phyloP scores from a whole-genome alignment of 176 grass and related monocot species.

The Carex pumila region DNA sequence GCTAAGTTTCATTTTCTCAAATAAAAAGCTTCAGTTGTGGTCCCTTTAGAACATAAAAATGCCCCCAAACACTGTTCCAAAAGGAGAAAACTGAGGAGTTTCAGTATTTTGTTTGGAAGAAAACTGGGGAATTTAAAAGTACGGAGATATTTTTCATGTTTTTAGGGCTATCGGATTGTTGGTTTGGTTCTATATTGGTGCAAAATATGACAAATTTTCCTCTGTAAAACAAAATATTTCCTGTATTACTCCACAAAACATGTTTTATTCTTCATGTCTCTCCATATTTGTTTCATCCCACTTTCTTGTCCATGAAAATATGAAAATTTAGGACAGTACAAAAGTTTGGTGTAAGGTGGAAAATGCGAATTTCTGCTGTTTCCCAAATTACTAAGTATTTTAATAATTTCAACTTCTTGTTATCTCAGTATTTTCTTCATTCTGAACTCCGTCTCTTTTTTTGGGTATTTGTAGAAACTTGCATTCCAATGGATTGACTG shows the following conservation, averaged over 20 bases:
- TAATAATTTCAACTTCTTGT: not conserved
- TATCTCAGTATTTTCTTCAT: not conserved
- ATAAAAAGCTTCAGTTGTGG: not conserved
- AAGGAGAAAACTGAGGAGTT: not conserved
- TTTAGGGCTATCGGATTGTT: not conserved
- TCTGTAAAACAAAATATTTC: not conserved
- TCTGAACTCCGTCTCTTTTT: not conserved
- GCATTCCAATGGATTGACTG: slow-evolving; percentile 74
- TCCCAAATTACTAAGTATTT: not conserved
- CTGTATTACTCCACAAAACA: not conserved
- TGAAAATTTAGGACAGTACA: not conserved
- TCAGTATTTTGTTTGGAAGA: not conserved
- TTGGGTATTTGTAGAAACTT: slow-evolving; percentile 47
- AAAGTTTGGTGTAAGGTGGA: not conserved
- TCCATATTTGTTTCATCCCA: not conserved
- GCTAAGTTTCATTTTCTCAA: not conserved
- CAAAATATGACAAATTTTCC: not conserved
- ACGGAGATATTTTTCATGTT: not conserved
- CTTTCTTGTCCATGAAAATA: not conserved
- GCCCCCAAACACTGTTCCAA: not conserved
- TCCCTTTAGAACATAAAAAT: not conserved
- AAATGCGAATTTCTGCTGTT: not conserved
- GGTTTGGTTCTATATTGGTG: not conserved
- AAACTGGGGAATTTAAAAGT: not conserved
- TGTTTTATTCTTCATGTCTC: not conserved